phyloP scores from a whole-genome alignment of 768 basidiomycete genomes.

The Boletus subparvulus region DNA sequence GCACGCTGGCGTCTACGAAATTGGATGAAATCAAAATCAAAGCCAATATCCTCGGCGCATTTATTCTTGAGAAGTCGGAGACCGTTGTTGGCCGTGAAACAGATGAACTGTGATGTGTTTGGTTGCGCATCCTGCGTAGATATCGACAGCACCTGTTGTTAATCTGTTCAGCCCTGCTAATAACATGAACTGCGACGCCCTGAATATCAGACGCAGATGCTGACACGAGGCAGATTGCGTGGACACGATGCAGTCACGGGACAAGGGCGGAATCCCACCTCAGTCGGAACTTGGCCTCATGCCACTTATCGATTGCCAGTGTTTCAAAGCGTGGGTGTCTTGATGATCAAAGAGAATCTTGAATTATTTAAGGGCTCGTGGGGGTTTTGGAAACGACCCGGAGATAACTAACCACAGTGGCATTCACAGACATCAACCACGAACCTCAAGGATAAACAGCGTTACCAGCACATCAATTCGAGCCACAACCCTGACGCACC shows the following conservation, averaged over 20 bases:
- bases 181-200: slow-evolving; percentile 10
- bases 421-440: slow-evolving; percentile 7
- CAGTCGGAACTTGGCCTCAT: slow-evolving; percentile 28
- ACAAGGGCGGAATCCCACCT: slow-evolving; percentile 1
- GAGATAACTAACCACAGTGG: slow-evolving; percentile 1
- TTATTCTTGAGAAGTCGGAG: slow-evolving; percentile 41
- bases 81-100: slow-evolving; percentile 31
- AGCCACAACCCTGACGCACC: slow-evolving; percentile 9
- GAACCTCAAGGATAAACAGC: slow-evolving; percentile 10
- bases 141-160: slow-evolving; percentile 15
- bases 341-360: slow-evolving; percentile 4
- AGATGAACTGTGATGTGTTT: slow-evolving; percentile 45
- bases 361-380: slow-evolving; percentile 18
- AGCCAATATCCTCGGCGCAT: slow-evolving; percentile 77
- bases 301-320: slow-evolving; percentile 20
- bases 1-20: slow-evolving; percentile 72
- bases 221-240: slow-evolving; percentile 22
- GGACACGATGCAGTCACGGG: slow-evolving; percentile 27
- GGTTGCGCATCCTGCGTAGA: slow-evolving; percentile 8
- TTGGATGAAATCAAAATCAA: slow-evolving; percentile 94
- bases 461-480: slow-evolving; percentile 8
- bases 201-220: neutral
- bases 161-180: slow-evolving; percentile 17
- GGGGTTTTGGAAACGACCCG: neutral
- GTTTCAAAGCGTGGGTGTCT: slow-evolving; percentile 10